Evolutionary conservation across 202 grass and related monocot species (phyloP).

Genomic region (Digitaria exilis): DNA sequence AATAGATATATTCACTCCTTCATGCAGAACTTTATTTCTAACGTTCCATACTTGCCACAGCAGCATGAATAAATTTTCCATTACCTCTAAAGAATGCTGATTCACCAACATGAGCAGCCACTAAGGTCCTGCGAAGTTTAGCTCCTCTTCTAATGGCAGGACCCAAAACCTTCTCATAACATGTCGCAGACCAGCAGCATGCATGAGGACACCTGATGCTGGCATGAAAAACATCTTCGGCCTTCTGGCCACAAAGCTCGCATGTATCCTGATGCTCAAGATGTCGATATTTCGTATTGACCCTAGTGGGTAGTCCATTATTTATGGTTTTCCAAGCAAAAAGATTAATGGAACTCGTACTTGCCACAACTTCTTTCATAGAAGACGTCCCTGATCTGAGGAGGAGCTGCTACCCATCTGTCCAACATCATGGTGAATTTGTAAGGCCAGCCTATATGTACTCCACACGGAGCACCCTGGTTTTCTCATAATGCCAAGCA

Average conservation of each 20-base stretch:
- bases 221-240: background rate
- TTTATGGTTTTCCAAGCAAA: background rate
- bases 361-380: background rate
- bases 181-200: background rate
- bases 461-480: background rate
- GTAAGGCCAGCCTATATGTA: background rate
- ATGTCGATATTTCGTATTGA: background rate
- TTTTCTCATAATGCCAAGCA: background rate
- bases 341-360: background rate
- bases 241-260: accelerated
- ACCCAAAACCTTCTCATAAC: background rate
- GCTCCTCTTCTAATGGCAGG: background rate
- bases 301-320: background rate
- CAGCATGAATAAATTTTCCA: background rate
- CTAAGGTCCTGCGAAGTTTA: background rate
- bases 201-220: background rate
- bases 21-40: background rate
- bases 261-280: background rate
- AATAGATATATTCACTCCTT: too few relatives aligned
- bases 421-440: background rate
- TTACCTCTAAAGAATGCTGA: background rate
- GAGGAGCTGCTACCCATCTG: background rate
- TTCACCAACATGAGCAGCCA: background rate
- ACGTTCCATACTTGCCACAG: background rate
- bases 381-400: accelerated